These are phyloP conservation scores for Coemansia sp. DNA, from an alignment of 192 early-diverging fungal species.

Conservation along the genomic window DNA sequence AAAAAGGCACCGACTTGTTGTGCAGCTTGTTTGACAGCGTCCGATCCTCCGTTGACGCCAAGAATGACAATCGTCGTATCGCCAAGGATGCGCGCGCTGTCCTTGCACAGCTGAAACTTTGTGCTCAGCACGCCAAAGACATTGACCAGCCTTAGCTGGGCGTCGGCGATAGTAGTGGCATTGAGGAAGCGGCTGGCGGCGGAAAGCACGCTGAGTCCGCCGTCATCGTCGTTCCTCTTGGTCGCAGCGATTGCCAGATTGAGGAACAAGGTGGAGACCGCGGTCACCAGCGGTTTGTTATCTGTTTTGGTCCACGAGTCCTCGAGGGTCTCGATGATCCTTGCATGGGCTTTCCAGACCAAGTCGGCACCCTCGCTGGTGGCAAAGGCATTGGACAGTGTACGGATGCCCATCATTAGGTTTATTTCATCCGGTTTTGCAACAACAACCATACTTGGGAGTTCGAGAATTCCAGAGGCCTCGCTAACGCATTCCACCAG, in stretches of 20 bases:
- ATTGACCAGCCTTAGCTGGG: constrained; percentile 38
- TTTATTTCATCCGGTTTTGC: constrained; percentile 63
- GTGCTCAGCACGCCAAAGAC: constrained; percentile 47
- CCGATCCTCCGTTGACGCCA: constrained; percentile 33
- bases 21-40: constrained; percentile 28
- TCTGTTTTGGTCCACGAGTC: constrained; percentile 20
- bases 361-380: constrained; percentile 44
- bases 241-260: constrained; percentile 37
- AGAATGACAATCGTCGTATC: constrained; percentile 44
- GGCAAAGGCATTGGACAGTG: constrained; percentile 71
- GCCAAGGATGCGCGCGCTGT: constrained; percentile 46
- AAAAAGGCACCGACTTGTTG: constrained; percentile 30
- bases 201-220: constrained; percentile 34
- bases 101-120: constrained; percentile 52
- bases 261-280: constrained; percentile 30
- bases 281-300: constrained; percentile 36
- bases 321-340: constrained; percentile 32
- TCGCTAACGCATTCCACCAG: constrained; percentile 44
- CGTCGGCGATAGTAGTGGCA: constrained; percentile 24
- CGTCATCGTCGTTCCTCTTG: constrained; percentile 29
- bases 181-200: constrained; percentile 34
- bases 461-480: constrained; percentile 32
- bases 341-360: constrained; percentile 36
- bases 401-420: constrained; percentile 73
- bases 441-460: constrained; percentile 9